A percentile compares a stretch with the other conserved stretches of the same genome.
phyloP scores from a whole-genome alignment of 2,329 filamentous ascomycete genomes.

The Talaromyces albobiverticillius region DNA sequence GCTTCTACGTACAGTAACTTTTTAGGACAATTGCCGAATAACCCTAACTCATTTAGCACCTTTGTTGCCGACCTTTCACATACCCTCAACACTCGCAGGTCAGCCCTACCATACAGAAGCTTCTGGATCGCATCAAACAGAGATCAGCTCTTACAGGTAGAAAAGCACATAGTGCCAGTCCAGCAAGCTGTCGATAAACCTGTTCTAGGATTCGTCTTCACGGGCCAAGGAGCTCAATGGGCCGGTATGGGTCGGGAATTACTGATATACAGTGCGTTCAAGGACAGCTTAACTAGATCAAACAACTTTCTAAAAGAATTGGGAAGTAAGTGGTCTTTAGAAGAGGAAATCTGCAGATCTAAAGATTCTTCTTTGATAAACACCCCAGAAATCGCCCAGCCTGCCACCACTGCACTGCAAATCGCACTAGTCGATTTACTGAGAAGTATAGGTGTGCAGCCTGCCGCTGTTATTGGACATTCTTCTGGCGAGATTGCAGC shows the following conservation, averaged over 20 bases:
- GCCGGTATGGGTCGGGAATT: constrained; percentile 29
- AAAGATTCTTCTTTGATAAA: too few species aligned
- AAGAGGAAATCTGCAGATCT: constrained; percentile 1
- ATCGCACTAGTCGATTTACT: constrained; percentile 20
- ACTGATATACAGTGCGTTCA: constrained; percentile 14
- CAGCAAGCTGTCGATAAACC: neutral
- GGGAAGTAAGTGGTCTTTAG: constrained; percentile 2
- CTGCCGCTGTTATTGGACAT: constrained; percentile 41
- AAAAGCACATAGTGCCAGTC: neutral
- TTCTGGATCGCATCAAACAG: neutral
- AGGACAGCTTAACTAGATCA: neutral
- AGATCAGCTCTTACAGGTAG: neutral
- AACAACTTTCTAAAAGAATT: neutral
- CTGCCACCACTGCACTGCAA: constrained; percentile 21
- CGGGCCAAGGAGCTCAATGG: constrained; percentile 38
- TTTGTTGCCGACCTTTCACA: neutral
- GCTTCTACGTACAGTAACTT: neutral
- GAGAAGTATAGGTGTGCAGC: constrained; percentile 25
- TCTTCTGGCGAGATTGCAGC: constrained; percentile 48
- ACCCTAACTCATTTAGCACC: neutral
- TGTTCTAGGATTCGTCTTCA: constrained; percentile 27
- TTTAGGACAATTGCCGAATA: neutral
- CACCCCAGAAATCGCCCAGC: constrained; percentile 17
- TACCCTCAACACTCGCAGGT: neutral
- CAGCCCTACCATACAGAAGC: neutral